Evolutionary conservation across 148 eudicot species (phyloP), one percentile per base, ranked within the genome.

Genomic region (Chenopodium formosanum): DNA sequence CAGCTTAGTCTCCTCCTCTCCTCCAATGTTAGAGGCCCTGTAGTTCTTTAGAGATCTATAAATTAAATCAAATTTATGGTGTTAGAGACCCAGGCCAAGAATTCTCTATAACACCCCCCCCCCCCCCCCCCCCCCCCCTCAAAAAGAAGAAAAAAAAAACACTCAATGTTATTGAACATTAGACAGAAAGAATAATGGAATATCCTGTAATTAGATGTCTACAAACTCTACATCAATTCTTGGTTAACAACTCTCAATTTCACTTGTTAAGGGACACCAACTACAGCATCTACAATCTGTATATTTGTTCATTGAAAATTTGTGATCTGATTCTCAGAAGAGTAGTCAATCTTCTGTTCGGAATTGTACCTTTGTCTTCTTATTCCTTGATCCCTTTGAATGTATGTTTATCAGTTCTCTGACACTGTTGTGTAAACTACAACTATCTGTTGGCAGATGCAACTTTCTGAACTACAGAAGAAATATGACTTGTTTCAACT

Each of bases 401-500:
- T 68, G 29, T 7, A 23, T 47, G 40, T 69, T 53, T 70, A 14
- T 80, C 60, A 6, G 14, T 75, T 58, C 25, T 46, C 40, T 77
- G 64, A 31, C 77, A 32, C 44, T 40, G 68, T 70, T 62, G 83
- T 71, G 63, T 70, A 32, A 70, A 37, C 22, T 46, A 29, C 75
- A 66, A 71, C 47, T 46, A 73, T 75, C 44, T 73, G 70, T 85
- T 75, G 75, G 85, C 89, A 96, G 99, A 90, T 94, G 99, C 86
- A 91, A 96, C 87, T 96, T 94, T 90, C 87, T 94, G 75, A 96
- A 96, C 84, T 96, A 96, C 85, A 83, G 99, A 87, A 90, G 99
- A 87, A 94, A 96, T 76, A 90, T 88, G 86, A 88, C 81, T 62
- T 96, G 98, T 75, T 96, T 96, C 78, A 95, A 92, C 53, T 96